phyloP scores from a whole-genome alignment of 345 rosid genomes.

The Pistacia vera region DNA sequence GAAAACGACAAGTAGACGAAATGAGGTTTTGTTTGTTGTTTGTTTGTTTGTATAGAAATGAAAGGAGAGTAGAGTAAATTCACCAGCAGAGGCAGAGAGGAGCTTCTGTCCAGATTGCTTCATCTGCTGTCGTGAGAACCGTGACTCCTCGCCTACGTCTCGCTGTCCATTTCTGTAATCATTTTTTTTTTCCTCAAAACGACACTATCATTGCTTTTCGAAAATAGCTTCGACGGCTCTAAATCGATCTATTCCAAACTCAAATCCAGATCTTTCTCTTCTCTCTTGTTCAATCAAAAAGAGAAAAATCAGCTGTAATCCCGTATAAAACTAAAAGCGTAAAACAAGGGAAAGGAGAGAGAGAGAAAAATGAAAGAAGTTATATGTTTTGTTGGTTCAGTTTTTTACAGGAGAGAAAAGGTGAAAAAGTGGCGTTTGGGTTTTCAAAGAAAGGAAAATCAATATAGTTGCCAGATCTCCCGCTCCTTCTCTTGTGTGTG shows the following conservation, averaged over 20 bases:
- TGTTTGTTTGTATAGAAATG: constrained; percentile 17
- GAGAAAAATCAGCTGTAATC: background rate
- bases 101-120: constrained; percentile 52
- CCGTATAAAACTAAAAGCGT: background rate
- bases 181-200: background rate
- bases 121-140: constrained; percentile 49
- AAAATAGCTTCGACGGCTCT: constrained; percentile 33
- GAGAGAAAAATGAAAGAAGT: background rate
- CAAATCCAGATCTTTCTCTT: constrained; percentile 29
- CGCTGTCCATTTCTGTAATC: constrained; percentile 60
- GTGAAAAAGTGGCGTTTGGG: constrained; percentile 25
- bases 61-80: constrained; percentile 19
- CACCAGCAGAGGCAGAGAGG: constrained; percentile 42
- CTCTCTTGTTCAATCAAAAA: constrained; percentile 8
- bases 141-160: constrained; percentile 62
- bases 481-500: constrained; percentile 20
- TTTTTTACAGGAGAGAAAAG: background rate
- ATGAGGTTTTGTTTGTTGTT: constrained; percentile 24
- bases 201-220: background rate
- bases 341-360: background rate
- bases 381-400: background rate
- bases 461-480: constrained; percentile 33
- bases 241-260: constrained; percentile 12
- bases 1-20: constrained; percentile 39
- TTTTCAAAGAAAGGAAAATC: constrained; percentile 30